A percentile compares a stretch with the other conserved stretches of the same genome.
Conservation (phyloP, 805 yeast genomes). For the Suhomyces sp. region DNA sequence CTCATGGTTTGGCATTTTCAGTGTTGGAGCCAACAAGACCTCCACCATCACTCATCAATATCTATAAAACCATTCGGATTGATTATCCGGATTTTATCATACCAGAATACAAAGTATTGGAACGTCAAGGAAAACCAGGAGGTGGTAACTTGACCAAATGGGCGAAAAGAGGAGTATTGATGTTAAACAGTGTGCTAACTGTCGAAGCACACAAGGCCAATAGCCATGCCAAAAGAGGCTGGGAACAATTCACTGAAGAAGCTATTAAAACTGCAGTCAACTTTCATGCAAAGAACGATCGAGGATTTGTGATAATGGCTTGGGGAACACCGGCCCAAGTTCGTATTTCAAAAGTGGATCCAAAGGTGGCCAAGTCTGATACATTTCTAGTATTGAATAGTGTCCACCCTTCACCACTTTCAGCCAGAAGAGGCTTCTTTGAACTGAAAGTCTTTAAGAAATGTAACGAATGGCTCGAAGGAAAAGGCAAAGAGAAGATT, state of each 20-base stretch:
- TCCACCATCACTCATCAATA: slow-evolving; percentile 84
- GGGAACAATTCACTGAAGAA: slow-evolving; percentile 86
- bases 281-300: slow-evolving; percentile 40
- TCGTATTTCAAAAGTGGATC: slow-evolving; percentile 44
- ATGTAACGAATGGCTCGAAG: slow-evolving; percentile 74
- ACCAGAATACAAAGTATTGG: slow-evolving; percentile 41
- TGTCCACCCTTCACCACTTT: slow-evolving; percentile 94
- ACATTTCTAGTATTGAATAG: slow-evolving; percentile 57
- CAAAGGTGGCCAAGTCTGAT: slow-evolving; percentile 22
- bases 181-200: slow-evolving; percentile 85
- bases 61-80: slow-evolving; percentile 69
- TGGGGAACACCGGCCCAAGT: slow-evolving; percentile 80
- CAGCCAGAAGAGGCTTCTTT: slow-evolving; percentile 84
- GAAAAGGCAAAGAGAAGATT: slow-evolving; percentile 44
- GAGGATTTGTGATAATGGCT: slow-evolving; percentile 70
- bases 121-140: slow-evolving; percentile 30
- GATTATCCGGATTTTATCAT: slow-evolving; percentile 66
- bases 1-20: slow-evolving; percentile 94
- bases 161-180: slow-evolving; percentile 84
- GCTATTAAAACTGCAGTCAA: slow-evolving; percentile 56
- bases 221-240: slow-evolving; percentile 86
- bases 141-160: slow-evolving; percentile 75
- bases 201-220: slow-evolving; percentile 93
- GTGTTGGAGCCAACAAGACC: slow-evolving; percentile 77
- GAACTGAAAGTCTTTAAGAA: slow-evolving; percentile 69